Evolutionary conservation across 2,329 filamentous ascomycete genomes (phyloP), one percentile per base, ranked within the genome.

Genomic region (Xylaria sp.): DNA sequence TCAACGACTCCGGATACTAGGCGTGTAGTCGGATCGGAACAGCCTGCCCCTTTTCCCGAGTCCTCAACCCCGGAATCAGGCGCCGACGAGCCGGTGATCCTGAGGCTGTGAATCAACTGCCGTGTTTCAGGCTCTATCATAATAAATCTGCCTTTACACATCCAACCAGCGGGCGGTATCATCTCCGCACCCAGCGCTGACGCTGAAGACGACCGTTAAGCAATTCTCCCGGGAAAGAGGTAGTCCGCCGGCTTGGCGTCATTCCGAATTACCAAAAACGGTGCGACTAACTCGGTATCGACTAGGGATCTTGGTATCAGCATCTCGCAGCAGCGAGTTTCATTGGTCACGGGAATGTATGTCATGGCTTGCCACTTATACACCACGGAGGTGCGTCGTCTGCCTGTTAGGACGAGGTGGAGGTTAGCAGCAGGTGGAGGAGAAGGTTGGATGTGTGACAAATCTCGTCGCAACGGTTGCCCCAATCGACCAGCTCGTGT

Each of bases 241-340:
- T 19, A 34, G 8, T 23, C 46, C 49, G 46, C 9, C 58, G 54
- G 59, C 53, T 57, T 47, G 19, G 48, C 35, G 59, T 61, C 42
- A 47, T 60, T 63, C 62, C 62, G 62, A 54, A 16, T 62, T 62
- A 48, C 62, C 57, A 35, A 58, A 63, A 62, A 62, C 30, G 59
- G 59, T 53, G 54, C 59, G 59, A 54, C 44, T 62, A 62, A 58
- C 16, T 44, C 52, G 34, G 35, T 19, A n/a, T 49, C 16, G 48
- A 6, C 44, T 39, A 51, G 19, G 13, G 6, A 5, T 7, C 34
- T 48, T 52, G 19, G 37, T 23, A 16, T 35, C 30, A 57, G 47
- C 16, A 52, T 51, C 59, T 47, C 58, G 23, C n/a, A 47, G 47
- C 44, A 13, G 2, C 10, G 19, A 50, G 19, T 37, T 59, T 48